Evolutionary conservation across 495 filamentous ascomycete genomes (phyloP), one percentile per base, ranked within the genome.

Genomic region (Penicillium nucicola): DNA sequence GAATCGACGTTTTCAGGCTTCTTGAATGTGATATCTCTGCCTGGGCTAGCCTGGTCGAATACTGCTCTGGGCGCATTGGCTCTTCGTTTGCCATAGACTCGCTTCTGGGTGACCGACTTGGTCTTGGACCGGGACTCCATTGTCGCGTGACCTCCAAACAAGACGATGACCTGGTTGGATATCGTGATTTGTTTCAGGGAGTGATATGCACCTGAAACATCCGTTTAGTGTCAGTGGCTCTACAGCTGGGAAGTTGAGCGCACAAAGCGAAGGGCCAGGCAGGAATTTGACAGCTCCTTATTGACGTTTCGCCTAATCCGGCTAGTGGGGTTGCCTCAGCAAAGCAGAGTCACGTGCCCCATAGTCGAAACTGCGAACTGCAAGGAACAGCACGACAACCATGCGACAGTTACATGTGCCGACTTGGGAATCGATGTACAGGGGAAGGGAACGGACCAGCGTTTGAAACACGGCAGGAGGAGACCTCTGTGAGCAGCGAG

Each of bases 31-130:
- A 30, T 15, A 6, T 33, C 28, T n/a, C 50, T 68, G 11, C 51
- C 53, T 3, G 71, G 73, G 38, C 72, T 75, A 15, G 58, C 52
- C 34, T 74, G 56, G 8, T 73, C 72, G 28, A 77, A 69, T 0
- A 75, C 69, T 5, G 74, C 70, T 23, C 67, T 57, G 1, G 74
- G 60, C 2, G 74, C 69, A 58, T 72, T 69, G 18, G 51, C 67
- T 37, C 52, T 68, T 40, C 69, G 61, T 42, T 77, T 77, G 9
- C 73, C 73, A 31, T 77, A 77, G 13, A 77, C 73, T 50, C 56
- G 64, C 43, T 60, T 61, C 38, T 68, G 67, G 8, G 61, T 51
- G 15, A 60, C 52, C 1, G 62, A 61, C 18, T 54, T 56, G 20
- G 61, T 49, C 9, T 42, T 46, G 38, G 56, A 35, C 56, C 33